These are phyloP conservation scores for Bauhinia variegata DNA, from an alignment of 306 rosid species.

Conservation along the genomic window DNA sequence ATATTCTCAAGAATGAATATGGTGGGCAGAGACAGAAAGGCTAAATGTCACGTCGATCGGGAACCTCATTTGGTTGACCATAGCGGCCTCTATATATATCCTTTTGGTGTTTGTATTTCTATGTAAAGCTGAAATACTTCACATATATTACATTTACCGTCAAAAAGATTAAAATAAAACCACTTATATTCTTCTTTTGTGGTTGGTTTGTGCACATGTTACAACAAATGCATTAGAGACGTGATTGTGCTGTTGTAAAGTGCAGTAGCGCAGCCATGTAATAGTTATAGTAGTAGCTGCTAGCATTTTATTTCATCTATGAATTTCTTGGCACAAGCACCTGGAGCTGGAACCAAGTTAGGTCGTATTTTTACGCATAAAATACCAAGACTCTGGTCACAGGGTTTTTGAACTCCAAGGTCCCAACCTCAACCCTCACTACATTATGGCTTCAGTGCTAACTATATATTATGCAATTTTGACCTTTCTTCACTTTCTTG, in stretches of 20 bases:
- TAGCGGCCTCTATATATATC: neutral
- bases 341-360: neutral
- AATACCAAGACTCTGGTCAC: no score
- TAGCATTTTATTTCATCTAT: neutral
- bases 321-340: neutral
- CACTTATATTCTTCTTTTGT: no score
- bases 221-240: no score
- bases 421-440: no score
- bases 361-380: neutral
- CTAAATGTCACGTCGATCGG: slow-evolving; percentile 35
- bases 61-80: slow-evolving; percentile 33
- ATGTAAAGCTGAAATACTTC: no score
- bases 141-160: no score
- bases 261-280: slow-evolving; percentile 26
- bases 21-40: slow-evolving; percentile 31
- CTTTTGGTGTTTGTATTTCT: neutral
- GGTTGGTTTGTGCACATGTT: no score
- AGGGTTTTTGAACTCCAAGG: neutral
- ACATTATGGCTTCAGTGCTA: no score
- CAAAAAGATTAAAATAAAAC: no score
- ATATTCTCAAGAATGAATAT: no score
- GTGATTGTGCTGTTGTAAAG: slow-evolving; percentile 13
- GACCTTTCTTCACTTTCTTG: no score
- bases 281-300: slow-evolving; percentile 27
- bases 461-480: no score